A percentile compares a stretch with the other conserved stretches of the same genome.
Conservation (phyloP, 2,329 filamentous ascomycete genomes). For the Penicillium frequentans region DNA sequence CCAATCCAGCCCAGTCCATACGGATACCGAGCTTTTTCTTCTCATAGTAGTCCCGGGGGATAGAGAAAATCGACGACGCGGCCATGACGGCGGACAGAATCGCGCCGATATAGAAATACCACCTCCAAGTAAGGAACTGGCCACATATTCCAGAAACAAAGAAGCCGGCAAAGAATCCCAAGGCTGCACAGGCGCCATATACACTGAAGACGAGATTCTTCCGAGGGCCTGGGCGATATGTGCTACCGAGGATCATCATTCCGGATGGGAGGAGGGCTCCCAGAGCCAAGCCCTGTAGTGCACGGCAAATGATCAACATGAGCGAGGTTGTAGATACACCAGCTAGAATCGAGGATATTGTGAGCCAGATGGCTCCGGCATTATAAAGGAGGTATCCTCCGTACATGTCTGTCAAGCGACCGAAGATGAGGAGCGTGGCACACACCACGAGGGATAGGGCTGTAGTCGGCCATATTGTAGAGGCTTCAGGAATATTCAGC, state of each 20-base stretch:
- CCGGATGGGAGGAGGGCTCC: constrained; percentile 70
- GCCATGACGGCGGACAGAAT: constrained; percentile 51
- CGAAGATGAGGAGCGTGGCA: constrained; percentile 55
- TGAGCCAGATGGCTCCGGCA: constrained; percentile 62
- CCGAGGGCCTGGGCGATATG: constrained; percentile 66
- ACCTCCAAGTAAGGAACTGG: constrained; percentile 59
- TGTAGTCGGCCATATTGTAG: constrained; percentile 56
- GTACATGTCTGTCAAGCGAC: constrained; percentile 58
- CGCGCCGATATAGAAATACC: constrained; percentile 69
- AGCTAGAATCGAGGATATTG: constrained; percentile 66
- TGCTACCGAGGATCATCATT: constrained; percentile 64
- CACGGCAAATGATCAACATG: constrained; percentile 73
- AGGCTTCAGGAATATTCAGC: constrained; percentile 66
- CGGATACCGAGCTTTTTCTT: constrained; percentile 41
- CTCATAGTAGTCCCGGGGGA: constrained; percentile 46
- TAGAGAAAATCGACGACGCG: constrained; percentile 46
- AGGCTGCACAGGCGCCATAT: constrained; percentile 54
- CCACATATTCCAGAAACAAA: constrained; percentile 63
- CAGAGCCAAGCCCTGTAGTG: constrained; percentile 71
- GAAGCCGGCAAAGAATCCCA: constrained; percentile 58
- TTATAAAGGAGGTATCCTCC: constrained; percentile 66
- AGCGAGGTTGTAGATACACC: constrained; percentile 68
- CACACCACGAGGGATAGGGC: constrained; percentile 53
- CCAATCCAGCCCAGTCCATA: constrained; percentile 69
- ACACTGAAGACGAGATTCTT: constrained; percentile 68